phyloP scores from a whole-genome alignment of 2,329 filamentous ascomycete genomes.

The Trichoderma sp. region DNA sequence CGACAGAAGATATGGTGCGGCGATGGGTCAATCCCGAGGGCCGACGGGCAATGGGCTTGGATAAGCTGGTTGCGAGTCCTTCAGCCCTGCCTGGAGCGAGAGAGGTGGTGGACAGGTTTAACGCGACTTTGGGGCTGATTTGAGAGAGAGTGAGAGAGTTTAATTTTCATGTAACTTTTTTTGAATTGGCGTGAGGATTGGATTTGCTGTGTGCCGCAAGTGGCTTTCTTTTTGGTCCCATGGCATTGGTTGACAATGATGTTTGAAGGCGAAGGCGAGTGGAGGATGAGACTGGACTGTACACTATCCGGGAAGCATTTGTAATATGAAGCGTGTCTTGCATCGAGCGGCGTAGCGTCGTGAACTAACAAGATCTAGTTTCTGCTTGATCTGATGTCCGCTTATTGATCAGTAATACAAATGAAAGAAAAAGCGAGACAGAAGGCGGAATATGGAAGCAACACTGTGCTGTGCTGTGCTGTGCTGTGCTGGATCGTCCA shows the following conservation, averaged over 20 bases:
- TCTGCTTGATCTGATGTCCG: neutral
- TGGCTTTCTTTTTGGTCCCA: neutral
- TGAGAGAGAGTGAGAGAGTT: slow-evolving; percentile 25
- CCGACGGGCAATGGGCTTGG: slow-evolving; percentile 45
- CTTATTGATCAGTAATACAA: neutral
- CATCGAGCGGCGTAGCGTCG: neutral
- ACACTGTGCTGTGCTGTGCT: neutral
- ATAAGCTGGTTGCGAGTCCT: slow-evolving; percentile 32
- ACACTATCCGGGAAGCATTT: neutral
- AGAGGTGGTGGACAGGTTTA: slow-evolving; percentile 40
- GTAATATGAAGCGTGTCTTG: neutral
- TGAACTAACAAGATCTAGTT: neutral
- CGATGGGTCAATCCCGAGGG: slow-evolving; percentile 34
- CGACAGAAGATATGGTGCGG: slow-evolving; percentile 39
- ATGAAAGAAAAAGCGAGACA: neutral
- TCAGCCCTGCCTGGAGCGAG: slow-evolving; percentile 36
- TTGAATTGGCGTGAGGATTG: neutral
- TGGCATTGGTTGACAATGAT: neutral
- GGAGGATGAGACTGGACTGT: neutral
- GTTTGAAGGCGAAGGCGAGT: neutral
- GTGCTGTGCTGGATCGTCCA: neutral
- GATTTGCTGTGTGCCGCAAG: neutral
- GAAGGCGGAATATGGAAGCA: neutral
- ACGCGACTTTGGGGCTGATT: slow-evolving; percentile 41
- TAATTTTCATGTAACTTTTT: neutral